Conservation (phyloP, 192 early-diverging fungal species). For the Haplosporangium gracile region DNA sequence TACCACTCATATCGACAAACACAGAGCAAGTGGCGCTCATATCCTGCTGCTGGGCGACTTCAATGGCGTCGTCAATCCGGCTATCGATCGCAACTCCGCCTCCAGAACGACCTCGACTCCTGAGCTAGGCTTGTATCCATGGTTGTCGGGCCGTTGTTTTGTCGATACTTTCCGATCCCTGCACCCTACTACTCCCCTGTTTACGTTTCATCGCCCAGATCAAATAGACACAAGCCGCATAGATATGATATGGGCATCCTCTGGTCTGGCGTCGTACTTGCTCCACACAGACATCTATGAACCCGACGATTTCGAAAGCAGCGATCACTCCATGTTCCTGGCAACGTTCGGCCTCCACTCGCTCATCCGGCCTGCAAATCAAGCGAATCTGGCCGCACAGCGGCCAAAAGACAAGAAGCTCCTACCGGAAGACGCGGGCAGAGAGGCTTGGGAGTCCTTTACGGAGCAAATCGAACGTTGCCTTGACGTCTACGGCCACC, state of each 20-base stretch:
- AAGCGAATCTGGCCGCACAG: not conserved
- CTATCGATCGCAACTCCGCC: too few species aligned
- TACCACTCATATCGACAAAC: too few species aligned
- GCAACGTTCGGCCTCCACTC: not conserved
- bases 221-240: not conserved
- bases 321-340: not conserved
- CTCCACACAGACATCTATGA: not conserved
- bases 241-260: not conserved
- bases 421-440: too few species aligned
- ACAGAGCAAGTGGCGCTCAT: too few species aligned
- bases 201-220: too few species aligned
- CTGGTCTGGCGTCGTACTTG: not conserved
- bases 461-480: too few species aligned
- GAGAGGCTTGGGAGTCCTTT: too few species aligned
- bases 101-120: too few species aligned
- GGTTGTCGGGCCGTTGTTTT: not conserved
- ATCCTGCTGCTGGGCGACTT: too few species aligned
- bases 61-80: too few species aligned
- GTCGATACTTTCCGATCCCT: not conserved
- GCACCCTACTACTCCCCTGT: too few species aligned
- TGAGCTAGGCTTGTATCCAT: not conserved
- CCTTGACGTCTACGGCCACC: too few species aligned
- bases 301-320: not conserved
- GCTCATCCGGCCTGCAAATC: not conserved
- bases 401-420: not conserved